Base-by-base conservation (phyloP, 352 stramenopile species). In the Phytopythium chamaehyphon region DNA sequence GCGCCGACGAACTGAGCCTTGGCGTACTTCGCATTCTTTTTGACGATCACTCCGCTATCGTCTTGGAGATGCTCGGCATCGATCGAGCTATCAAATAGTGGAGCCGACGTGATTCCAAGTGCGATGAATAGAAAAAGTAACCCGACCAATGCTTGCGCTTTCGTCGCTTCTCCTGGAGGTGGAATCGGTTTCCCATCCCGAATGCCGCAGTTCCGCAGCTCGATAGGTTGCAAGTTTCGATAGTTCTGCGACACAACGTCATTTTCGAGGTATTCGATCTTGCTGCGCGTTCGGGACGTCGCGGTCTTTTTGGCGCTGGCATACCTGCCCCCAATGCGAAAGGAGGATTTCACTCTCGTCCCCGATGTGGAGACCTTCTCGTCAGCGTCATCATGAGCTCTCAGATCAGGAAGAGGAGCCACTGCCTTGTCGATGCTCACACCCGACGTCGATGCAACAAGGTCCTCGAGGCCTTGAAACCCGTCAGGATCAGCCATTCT, bases 1-100 rank as follows among this genome's bases (percentile, higher is more conserved):
- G 43, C 23, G 12, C 61, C 61, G 16, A 71, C 19, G 40, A 71
- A 63, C 33, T 67, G 61, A 4, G 65, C 65, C n/a, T 61, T 66
- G 24, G 65, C 61, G 23, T 63, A 74, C 10, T 55, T 70, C 15
- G 57, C 65, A 28, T 71, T 67, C 52, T 74, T 74, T 40, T 74
- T 74, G 40, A 71, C 36, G 8, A 62, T 22, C 11, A 59, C 24
- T 3, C 65, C 61, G 23, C 61, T 64, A 42, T 69, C 47, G 21
- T 70, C 61, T 2, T 42, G 62, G 26, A 70, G 50, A n/a, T 54
- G 50, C 42, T 73, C 64, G 0, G 64, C 51, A 40, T 73, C 64
- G 35, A 73, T 67, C 4, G 64, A 67, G 12, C 50, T 52, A 39
- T 73, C 60, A 35, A 69, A 69, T 21, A 73, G 54, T 11, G 64